Evolutionary conservation across 139 green algal species (phyloP), one percentile per base, ranked within the genome.

Genomic region (Gonium pectorale): DNA sequence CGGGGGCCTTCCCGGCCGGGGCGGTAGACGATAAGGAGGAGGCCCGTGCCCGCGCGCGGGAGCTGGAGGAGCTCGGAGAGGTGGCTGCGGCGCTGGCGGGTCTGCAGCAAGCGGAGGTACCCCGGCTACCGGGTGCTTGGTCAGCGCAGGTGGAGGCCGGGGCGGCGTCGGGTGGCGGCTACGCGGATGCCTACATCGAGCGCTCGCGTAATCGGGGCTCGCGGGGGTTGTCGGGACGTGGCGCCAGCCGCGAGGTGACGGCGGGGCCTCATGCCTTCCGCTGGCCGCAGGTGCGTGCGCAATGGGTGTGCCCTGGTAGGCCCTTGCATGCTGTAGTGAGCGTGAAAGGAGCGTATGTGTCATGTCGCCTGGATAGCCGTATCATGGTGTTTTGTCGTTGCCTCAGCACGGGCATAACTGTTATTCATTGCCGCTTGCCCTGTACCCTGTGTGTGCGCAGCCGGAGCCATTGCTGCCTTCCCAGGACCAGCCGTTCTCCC

Each of bases 41-140:
- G 77, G 62, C 62, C 5, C 60, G 77, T 8, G 77, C 77, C 7
- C 60, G 52, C 22, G 73, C 73, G 5, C 37, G 37, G 1, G 77
- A 85, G 49, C 79, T 85, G 49, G 79, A 85, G 26, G 79, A 85
- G 51, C 64, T 85, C 15, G 79, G 79, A 1, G 79, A 85, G 79
- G 79, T 77, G 49, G 79, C 79, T 19, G 79, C 63, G 13, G 79
- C 79, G 33, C 79, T 85, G 64, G 63, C 64, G 7, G 64, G 46
- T 15, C 37, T 85, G 22, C 79, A 85, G 22, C 31, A 46, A 26
- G 60, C 77, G 22, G 77, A 73, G 60, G 43, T 74, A 24, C 62
- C 60, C 31, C 43, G 43, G 43, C 43, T 70, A 21, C 41, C 41
- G 5, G 31, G 68, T 29, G 43, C 43, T 7, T 43, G 46, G 64